Conservation (phyloP, 2,329 filamentous ascomycete species). For the Didymella exigua region DNA sequence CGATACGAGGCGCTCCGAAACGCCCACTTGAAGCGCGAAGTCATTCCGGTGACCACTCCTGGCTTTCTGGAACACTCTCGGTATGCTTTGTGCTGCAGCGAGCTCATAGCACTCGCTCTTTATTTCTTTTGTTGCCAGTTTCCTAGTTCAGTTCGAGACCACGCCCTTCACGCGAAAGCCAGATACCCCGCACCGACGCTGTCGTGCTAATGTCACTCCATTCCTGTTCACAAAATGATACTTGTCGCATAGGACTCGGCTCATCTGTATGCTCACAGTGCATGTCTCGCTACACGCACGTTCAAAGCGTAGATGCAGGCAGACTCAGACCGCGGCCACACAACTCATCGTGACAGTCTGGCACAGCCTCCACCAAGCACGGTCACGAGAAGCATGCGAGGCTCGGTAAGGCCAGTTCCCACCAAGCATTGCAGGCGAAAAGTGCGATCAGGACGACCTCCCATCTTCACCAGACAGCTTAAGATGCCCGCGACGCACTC, state of each 20-base stretch:
- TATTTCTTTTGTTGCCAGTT: background rate
- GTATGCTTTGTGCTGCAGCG: background rate
- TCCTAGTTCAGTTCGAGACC: background rate
- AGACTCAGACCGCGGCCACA: background rate
- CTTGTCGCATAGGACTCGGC: no score
- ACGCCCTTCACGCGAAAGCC: background rate
- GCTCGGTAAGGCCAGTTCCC: background rate
- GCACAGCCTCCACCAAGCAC: conserved; percentile 15
- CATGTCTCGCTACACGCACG: no score
- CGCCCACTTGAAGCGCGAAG: conserved; percentile 2
- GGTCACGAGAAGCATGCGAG: background rate
- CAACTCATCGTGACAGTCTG: background rate
- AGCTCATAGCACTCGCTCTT: background rate
- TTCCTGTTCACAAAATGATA: background rate
- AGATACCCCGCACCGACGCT: conserved; percentile 11
- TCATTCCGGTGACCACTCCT: background rate
- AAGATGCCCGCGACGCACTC: background rate
- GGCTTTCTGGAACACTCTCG: background rate
- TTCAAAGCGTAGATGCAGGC: conserved; percentile 10
- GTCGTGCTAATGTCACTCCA: conserved; percentile 1
- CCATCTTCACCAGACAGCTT: background rate
- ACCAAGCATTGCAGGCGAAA: background rate
- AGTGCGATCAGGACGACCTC: background rate
- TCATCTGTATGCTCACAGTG: no score
- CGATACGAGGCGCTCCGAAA: conserved; percentile 9